Percentiles rank a stretch among this genome's conserved stretches.
Evolutionary conservation across 2,329 filamentous ascomycete species (phyloP).

Genomic region (Talaromyces piceae): DNA sequence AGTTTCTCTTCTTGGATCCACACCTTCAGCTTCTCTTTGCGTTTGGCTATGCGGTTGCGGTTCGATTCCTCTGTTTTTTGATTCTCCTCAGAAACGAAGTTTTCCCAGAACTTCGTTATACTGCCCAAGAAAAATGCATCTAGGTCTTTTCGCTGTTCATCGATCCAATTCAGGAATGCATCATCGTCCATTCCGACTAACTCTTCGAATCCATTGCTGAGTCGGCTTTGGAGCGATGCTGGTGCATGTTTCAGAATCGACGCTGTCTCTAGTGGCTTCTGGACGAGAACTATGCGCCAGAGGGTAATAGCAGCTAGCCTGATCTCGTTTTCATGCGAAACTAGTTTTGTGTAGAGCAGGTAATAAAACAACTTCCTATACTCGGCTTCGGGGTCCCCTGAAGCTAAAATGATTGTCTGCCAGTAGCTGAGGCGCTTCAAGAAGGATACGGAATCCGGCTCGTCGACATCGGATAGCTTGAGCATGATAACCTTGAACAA

Average conservation of each 20-base stretch:
- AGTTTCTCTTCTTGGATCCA: slow-evolving; percentile 67
- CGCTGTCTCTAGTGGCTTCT: slow-evolving; percentile 78
- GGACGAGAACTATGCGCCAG: slow-evolving; percentile 86
- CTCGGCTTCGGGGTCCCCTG: slow-evolving; percentile 69
- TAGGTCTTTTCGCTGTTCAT: slow-evolving; percentile 68
- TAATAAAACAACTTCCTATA: slow-evolving; percentile 85
- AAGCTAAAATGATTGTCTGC: slow-evolving; percentile 82
- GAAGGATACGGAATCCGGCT: slow-evolving; percentile 60
- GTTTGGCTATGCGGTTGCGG: slow-evolving; percentile 60
- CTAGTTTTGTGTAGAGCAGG: slow-evolving; percentile 80
- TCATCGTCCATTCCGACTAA: slow-evolving; percentile 84
- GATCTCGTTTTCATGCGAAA: slow-evolving; percentile 60
- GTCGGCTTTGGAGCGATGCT: slow-evolving; percentile 59
- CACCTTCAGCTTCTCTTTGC: slow-evolving; percentile 71
- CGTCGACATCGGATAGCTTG: slow-evolving; percentile 74
- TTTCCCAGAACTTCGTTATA: slow-evolving; percentile 77
- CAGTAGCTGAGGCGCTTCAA: slow-evolving; percentile 87
- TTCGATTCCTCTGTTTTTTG: slow-evolving; percentile 68
- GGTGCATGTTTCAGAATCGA: slow-evolving; percentile 66
- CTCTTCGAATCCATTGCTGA: slow-evolving; percentile 72
- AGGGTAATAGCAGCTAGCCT: slow-evolving; percentile 72
- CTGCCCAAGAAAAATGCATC: slow-evolving; percentile 76
- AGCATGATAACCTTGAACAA: slow-evolving; percentile 75
- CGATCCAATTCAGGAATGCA: slow-evolving; percentile 80
- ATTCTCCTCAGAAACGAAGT: slow-evolving; percentile 79